Percentiles rank a stretch among this genome's conserved stretches.
These are phyloP conservation scores for Keithomyces neogunnii DNA, from an alignment of 2,329 filamentous ascomycete genomes.

Conservation along the genomic window DNA sequence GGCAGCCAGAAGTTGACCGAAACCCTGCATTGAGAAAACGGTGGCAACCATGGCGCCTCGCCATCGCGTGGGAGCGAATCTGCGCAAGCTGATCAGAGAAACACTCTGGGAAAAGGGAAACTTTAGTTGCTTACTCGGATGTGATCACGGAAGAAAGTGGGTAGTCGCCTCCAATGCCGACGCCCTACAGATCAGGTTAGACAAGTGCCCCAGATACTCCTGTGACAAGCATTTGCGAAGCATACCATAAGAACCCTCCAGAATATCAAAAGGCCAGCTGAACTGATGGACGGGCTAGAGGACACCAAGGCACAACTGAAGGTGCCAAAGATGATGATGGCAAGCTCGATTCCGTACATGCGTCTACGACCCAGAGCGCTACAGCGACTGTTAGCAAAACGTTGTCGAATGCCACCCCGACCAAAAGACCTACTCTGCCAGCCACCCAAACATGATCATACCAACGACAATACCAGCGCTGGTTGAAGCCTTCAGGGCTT, in stretches of 20 bases:
- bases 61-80: constrained; percentile 72
- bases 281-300: constrained; percentile 50
- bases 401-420: background rate
- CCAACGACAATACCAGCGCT: constrained; percentile 72
- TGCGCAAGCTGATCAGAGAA: background rate
- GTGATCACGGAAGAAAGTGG: constrained; percentile 74
- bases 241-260: constrained; percentile 66
- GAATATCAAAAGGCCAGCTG: constrained; percentile 57
- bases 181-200: constrained; percentile 34
- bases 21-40: constrained; percentile 78
- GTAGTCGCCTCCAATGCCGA: constrained; percentile 77
- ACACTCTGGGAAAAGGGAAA: constrained; percentile 3
- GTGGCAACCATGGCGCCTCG: constrained; percentile 76
- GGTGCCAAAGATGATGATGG: constrained; percentile 63
- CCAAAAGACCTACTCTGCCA: constrained; percentile 51
- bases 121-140: constrained; percentile 45
- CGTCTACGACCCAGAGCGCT: constrained; percentile 61
- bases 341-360: constrained; percentile 75
- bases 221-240: background rate
- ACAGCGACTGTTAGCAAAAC: constrained; percentile 9
- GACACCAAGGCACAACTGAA: constrained; percentile 57
- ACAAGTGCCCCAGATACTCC: background rate
- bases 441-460: constrained; percentile 67
- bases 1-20: constrained; percentile 68
- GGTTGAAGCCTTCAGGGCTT: constrained; percentile 73